Percentiles rank a stretch among this genome's conserved stretches.
phyloP scores from a whole-genome alignment of 208 protist species.

The Giardia muris region DNA sequence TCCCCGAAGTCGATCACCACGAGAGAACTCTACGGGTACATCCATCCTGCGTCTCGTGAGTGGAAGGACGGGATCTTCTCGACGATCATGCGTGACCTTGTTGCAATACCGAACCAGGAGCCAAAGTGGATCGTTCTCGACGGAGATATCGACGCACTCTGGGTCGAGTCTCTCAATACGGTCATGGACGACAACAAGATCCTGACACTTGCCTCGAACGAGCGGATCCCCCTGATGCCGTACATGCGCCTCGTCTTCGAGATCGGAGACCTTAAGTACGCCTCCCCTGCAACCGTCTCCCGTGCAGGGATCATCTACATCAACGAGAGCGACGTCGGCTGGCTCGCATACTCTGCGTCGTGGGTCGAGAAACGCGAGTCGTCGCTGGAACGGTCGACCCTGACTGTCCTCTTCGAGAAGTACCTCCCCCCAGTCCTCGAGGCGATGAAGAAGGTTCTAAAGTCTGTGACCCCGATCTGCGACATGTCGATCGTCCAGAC shows the following conservation, averaged over 20 bases:
- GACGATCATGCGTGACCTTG: slow-evolving; percentile 77
- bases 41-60: slow-evolving; percentile 72
- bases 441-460: slow-evolving; percentile 56
- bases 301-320: slow-evolving; percentile 56
- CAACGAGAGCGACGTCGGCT: slow-evolving; percentile 76
- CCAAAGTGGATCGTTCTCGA: slow-evolving; percentile 88
- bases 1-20: slow-evolving; percentile 92
- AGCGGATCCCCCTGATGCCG: slow-evolving; percentile 84
- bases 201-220: slow-evolving; percentile 86
- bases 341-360: slow-evolving; percentile 68
- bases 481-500: slow-evolving; percentile 84
- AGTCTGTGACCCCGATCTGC: slow-evolving; percentile 53
- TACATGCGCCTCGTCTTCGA: slow-evolving; percentile 93
- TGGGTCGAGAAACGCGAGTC: slow-evolving; percentile 50
- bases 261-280: slow-evolving; percentile 78
- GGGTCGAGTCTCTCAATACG: slow-evolving; percentile 97
- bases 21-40: slow-evolving; percentile 90
- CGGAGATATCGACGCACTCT: slow-evolving; percentile 88
- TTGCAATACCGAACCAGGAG: slow-evolving; percentile 60
- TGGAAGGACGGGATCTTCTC: slow-evolving; percentile 76
- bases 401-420: slow-evolving; percentile 84
- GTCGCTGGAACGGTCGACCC: slow-evolving; percentile 41
- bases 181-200: slow-evolving; percentile 80
- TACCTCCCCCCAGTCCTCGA: slow-evolving; percentile 75
- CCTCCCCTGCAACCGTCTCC: slow-evolving; percentile 85